Evolutionary conservation across 164 flowering plant species (phyloP).

Genomic region (Saururus chinensis): DNA sequence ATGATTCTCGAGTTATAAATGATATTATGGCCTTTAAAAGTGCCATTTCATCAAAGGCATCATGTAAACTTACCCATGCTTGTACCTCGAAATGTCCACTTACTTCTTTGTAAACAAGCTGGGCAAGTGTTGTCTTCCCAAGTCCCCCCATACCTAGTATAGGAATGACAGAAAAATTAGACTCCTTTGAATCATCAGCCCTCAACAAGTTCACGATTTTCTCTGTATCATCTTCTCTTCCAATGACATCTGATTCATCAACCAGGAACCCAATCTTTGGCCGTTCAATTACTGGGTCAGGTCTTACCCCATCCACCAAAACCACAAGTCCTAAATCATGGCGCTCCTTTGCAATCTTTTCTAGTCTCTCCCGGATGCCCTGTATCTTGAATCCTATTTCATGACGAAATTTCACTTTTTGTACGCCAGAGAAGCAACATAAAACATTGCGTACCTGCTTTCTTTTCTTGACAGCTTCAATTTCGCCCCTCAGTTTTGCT

Average conservation of each 20-base stretch:
- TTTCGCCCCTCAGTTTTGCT: not conserved
- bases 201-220: not conserved
- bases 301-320: not conserved
- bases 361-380: conserved; percentile 2
- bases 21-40: conserved; percentile 1
- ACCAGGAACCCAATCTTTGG: not conserved
- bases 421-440: not conserved
- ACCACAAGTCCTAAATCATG: not conserved
- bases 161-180: not conserved
- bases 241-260: conserved; percentile 1
- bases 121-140: conserved; percentile 13
- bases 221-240: conserved; percentile 3
- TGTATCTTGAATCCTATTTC: conserved; percentile 1
- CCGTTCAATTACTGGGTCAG: not conserved
- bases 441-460: not conserved
- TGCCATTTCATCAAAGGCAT: conserved; percentile 2
- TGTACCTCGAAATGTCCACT: not conserved
- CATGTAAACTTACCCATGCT: conserved; percentile 2
- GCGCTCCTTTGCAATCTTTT: not conserved
- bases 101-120: conserved; percentile 3
- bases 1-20: not conserved
- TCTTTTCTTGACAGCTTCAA: not conserved
- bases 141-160: conserved; percentile 10
- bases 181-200: not conserved
- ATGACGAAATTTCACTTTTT: not conserved